Evolutionary conservation across 306 rosid genomes (phyloP), one percentile per base, ranked within the genome.

Genomic region (Medicago arabica): DNA sequence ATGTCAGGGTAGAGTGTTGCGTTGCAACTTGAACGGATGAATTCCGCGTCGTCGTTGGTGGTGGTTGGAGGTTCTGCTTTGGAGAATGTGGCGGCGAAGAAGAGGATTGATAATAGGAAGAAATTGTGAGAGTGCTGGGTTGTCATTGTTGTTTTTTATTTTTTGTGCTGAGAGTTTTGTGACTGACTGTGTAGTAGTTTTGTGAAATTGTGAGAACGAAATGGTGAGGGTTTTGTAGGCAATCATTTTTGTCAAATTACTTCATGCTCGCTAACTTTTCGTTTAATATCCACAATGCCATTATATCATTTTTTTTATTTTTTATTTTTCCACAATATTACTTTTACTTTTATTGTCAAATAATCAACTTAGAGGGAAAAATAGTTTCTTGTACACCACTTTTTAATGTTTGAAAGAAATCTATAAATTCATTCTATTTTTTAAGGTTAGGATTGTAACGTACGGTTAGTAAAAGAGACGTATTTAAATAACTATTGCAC

Each of bases 1-100:
- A 96, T 59, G 74, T 89, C 92, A 0, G 98, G 99, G 81, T 96
- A 96, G 13, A 96, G 92, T 1, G 99, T 96, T 10, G 83, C 39
- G 80, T 39, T 78, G 88, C 99, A 96, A 76, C 89, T 90, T 0
- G 81, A 59, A 17, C 98, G 98, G 91, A 96, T 92, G 87, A 87
- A 96, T 7, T 88, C 92, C 3, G 84, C 2, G 74, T 60, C 38
- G 69, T 49, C 15, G 5, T 8, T 8, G 0, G 21, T 17, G 9
- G 31, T 15, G 31, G 65, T 14, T 4, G 34, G 34, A 7, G 18
- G 13, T 7, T 74, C 76, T 60, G 64, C 47, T 34, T 1, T 18
- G 58, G 70, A 78, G 74, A 85, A 78, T 85, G 82, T 34, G 21
- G 74, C 28, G 40, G 58, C 23, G 47, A 65, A 7, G 73, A 78